A percentile compares a stretch with the other conserved stretches of the same genome.
These are phyloP conservation scores for Phytophthora sp. DNA, from an alignment of 352 stramenopile genomes.

Conservation along the genomic window DNA sequence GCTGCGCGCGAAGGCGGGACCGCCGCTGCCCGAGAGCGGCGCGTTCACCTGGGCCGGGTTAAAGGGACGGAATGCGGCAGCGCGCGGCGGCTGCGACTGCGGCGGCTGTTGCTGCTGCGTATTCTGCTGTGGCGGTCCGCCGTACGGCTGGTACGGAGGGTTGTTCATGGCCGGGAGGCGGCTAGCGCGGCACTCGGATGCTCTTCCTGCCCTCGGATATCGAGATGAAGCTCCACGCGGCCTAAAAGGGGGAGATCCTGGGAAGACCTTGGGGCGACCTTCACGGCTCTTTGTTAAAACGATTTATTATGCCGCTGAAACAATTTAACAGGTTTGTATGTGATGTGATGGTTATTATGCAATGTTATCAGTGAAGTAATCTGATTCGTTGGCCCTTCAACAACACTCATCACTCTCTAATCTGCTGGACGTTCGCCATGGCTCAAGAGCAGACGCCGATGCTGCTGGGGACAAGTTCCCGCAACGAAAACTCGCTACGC, in stretches of 20 bases:
- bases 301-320: too few species aligned
- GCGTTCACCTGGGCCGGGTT: constrained; percentile 60
- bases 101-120: constrained; percentile 39
- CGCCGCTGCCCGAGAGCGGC: constrained; percentile 43
- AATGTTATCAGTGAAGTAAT: too few species aligned
- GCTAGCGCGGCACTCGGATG: constrained; percentile 1
- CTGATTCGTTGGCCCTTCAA: too few species aligned
- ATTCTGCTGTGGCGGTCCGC: constrained; percentile 44
- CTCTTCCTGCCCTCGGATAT: constrained; percentile 27
- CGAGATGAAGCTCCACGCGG: constrained; percentile 32
- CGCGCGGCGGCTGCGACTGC: constrained; percentile 40
- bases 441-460: constrained; percentile 33
- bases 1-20: constrained; percentile 25
- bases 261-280: constrained; percentile 15
- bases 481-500: not conserved
- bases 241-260: constrained; percentile 1
- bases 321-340: too few species aligned
- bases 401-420: constrained; percentile 8
- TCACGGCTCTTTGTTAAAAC: not conserved
- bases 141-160: constrained; percentile 66
- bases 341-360: too few species aligned
- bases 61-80: constrained; percentile 66
- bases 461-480: constrained; percentile 1
- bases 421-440: constrained; percentile 16
- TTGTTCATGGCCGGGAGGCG: constrained; percentile 39